Base-by-base conservation (phyloP, 176 grass and related monocot species). In the Chrysopogon serrulatus region DNA sequence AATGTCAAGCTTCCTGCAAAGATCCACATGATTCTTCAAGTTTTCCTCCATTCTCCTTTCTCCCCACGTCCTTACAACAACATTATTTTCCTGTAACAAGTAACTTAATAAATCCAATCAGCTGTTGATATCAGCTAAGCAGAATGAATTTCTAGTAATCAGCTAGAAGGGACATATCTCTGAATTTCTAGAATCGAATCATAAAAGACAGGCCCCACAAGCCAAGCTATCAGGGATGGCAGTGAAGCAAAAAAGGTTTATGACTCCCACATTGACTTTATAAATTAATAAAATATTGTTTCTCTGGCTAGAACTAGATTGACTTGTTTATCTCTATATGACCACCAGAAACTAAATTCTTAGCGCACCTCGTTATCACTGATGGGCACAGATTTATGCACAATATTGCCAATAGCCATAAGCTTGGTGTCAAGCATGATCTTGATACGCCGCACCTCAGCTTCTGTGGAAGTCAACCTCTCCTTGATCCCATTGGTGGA, bases 1-100 rank as follows among this genome's bases (percentile, higher is more conserved):
- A 85, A 98, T 93, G 61, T 90, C 95, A 68, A 98, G 92, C 74
- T 84, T 86, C 66, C 78, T 80, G 78, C 92, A 94, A 45, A 98
- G 88, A 73, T 98, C 95, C 24, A 98, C 95, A 47, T 98, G 95
- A 71, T 81, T 95, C 67, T 85, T 93, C 71, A 95, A 82, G 28
- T 95, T 95, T 32, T 65, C 85, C 51, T 98, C 92, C 48, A 51
- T 2, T 74, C 88, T 90, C 78, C 39, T 88, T 45, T 95, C 89
- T n/a, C 92, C 95, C 79, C 85, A 92, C 49, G 91, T 92, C 44
- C 92, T 77, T 63, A 95, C 56, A 69, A 95, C 71, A 15, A 68
- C 82, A 85, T 98, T 98, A 40, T 98, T 91, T 39, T 68, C 95
- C 95, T 87, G 71, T 2, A 10, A 84, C 13, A 83, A 67, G 26